phyloP scores from a whole-genome alignment of 2,329 filamentous ascomycete genomes.

The Dendrostoma leiphaemia region DNA sequence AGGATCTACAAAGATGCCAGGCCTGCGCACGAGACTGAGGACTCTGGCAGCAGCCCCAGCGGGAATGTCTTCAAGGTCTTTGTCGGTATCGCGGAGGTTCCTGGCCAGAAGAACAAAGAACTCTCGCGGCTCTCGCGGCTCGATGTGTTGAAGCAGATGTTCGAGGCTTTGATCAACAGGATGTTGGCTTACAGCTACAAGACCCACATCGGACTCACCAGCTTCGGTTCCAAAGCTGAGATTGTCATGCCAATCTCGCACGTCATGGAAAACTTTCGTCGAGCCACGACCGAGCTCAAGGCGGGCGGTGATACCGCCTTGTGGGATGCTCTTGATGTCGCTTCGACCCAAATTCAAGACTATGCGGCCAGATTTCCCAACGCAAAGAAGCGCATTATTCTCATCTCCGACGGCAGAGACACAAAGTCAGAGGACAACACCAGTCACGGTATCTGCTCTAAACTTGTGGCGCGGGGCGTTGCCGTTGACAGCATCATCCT shows the following conservation, averaged over 20 bases:
- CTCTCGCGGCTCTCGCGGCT: slow-evolving; percentile 3
- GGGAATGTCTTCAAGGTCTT: not conserved
- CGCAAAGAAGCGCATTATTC: slow-evolving; percentile 3
- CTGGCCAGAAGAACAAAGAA: no score
- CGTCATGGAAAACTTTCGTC: slow-evolving; percentile 6
- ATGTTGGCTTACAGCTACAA: slow-evolving; percentile 10
- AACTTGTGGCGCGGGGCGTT: not conserved
- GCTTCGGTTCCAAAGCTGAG: not conserved
- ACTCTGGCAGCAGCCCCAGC: not conserved
- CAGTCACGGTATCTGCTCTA: not conserved
- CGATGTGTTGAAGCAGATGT: slow-evolving; percentile 8
- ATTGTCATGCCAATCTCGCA: slow-evolving; percentile 5
- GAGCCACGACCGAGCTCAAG: not conserved
- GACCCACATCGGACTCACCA: slow-evolving; percentile 4
- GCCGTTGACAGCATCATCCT: slow-evolving; percentile 1
- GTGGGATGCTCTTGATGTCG: slow-evolving; percentile 9
- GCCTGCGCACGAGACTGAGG: not conserved
- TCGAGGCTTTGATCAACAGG: slow-evolving; percentile 5
- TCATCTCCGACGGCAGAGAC: slow-evolving; percentile 5
- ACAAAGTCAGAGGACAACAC: not conserved
- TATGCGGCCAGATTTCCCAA: not conserved
- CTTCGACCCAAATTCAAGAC: slow-evolving; percentile 8
- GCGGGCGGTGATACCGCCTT: not conserved
- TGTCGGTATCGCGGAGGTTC: no score
- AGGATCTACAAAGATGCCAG: not conserved